phyloP scores from a whole-genome alignment of 108 stramenopile species.

The Nitzschia sp. region DNA sequence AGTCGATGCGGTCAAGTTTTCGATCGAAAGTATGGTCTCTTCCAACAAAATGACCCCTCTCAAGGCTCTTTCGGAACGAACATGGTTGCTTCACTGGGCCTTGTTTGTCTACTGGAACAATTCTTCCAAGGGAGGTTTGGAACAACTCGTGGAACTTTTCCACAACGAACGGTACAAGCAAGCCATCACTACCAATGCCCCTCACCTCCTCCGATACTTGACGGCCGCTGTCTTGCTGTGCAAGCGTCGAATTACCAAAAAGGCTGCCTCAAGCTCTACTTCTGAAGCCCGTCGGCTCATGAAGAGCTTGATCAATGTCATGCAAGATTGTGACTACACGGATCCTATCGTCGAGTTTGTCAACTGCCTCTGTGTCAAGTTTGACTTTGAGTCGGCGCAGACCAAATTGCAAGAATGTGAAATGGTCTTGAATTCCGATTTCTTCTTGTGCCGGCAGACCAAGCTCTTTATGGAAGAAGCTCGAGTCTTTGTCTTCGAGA shows the following conservation, averaged over 20 bases:
- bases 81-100: constrained; percentile 98
- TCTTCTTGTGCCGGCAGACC: constrained; percentile 96
- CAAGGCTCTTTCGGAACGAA: constrained; percentile 94
- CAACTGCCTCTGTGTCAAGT: constrained; percentile 93
- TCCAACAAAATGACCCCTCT: constrained; percentile 66
- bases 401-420: constrained; percentile 84
- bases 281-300: constrained; percentile 71
- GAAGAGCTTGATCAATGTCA: constrained; percentile 88
- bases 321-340: constrained; percentile 91
- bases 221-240: constrained; percentile 95
- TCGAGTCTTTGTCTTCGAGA: constrained; percentile 98
- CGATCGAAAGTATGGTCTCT: constrained; percentile 72
- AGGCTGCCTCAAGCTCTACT: constrained; percentile 58
- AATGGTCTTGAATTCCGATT: constrained; percentile 89
- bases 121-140: constrained; percentile 76
- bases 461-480: constrained; percentile 97
- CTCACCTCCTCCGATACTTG: constrained; percentile 97
- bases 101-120: constrained; percentile 99
- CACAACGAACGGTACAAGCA: constrained; percentile 90
- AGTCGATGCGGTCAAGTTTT: constrained; percentile 78
- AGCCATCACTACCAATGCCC: constrained; percentile 98
- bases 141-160: constrained; percentile 88
- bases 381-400: constrained; percentile 98
- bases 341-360: constrained; percentile 99
- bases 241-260: constrained; percentile 84